Evolutionary conservation across 2,329 filamentous ascomycete genomes (phyloP), one percentile per base, ranked within the genome.

Genomic region (Epichloe typhina): DNA sequence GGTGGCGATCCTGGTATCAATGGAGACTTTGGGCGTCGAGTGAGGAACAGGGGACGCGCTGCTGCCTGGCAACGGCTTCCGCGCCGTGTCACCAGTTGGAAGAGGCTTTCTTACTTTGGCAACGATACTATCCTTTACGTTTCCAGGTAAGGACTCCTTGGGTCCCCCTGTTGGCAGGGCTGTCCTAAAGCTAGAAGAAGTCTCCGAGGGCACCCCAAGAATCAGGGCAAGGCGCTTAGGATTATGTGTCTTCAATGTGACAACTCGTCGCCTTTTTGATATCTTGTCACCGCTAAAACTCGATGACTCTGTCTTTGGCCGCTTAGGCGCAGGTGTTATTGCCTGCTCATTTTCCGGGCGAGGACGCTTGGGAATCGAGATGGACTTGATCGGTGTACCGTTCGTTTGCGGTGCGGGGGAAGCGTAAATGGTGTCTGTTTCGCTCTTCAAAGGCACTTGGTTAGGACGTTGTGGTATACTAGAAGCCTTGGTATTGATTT

Each of bases 21-120:
- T 51, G 0, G 60, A 59, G 8, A 60, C 50, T 51, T 64, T 66
- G 5, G 58, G 59, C 11, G 60, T 59, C 7, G 57, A 48, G n/a
- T 57, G 54, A 9, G 58, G 46, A 5, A 51, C 36, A 17, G 57
- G 58, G 1, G 63, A 57, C 5, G 59, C 50, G 17, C 60, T 57
- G 8, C 61, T 57, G 8, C 61, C 59, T 6, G 66, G 66, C n/a
- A 69, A 44, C 4, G 66, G 65, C 46, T 61, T 67, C 36, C 65
- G 60, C 1, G 50, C 50, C 15, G 43, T 35, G 4, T 65, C 64
- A 4, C 63, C 63, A 3, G 56, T 55, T 3, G 66, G 66, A 6
- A 69, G 56, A 13, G 67, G 66, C 39, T 69, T 69, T 36, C 67
- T 59, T 12, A 59, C 62, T 49, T 69, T 70, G 12, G 62, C 60